Percentiles rank a stretch among this genome's conserved stretches.
These are phyloP conservation scores for Megacollybia platyphylla DNA, from an alignment of 1,284 basidiomycete genomes.

Conservation along the genomic window DNA sequence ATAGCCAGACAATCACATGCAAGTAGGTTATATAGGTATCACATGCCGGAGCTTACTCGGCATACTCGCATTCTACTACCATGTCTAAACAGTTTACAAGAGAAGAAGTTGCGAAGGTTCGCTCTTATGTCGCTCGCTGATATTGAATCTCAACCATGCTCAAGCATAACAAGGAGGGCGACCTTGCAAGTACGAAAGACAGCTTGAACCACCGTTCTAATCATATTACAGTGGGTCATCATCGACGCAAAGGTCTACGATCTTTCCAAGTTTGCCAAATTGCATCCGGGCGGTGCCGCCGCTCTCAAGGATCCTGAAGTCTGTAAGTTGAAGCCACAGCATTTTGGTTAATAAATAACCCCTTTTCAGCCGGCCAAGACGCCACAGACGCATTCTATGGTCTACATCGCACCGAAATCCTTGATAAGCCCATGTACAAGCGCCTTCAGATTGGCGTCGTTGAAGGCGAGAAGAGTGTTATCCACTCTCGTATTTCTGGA, in stretches of 20 bases:
- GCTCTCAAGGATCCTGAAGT: conserved; percentile 66
- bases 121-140: conserved; percentile 4
- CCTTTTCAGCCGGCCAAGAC: conserved; percentile 59
- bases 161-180: conserved; percentile 54
- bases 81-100: neutral
- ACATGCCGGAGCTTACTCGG: neutral
- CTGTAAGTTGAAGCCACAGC: conserved; percentile 30
- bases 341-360: neutral
- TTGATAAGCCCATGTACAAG: conserved; percentile 61
- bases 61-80: neutral
- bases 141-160: conserved; percentile 30
- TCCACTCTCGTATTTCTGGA: conserved; percentile 40
- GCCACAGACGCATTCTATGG: conserved; percentile 80
- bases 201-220: neutral
- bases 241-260: conserved; percentile 81
- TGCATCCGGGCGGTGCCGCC: conserved; percentile 74
- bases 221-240: conserved; percentile 56
- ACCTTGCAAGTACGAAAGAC: conserved; percentile 25
- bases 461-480: conserved; percentile 48
- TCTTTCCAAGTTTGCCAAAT: conserved; percentile 59
- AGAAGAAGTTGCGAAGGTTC: conserved; percentile 43
- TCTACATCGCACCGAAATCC: conserved; percentile 71
- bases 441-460: conserved; percentile 63
- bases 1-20: neutral
- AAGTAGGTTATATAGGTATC: neutral